phyloP scores from a whole-genome alignment of 2,329 filamentous ascomycete genomes.

The Colletotrichum destructivum region DNA sequence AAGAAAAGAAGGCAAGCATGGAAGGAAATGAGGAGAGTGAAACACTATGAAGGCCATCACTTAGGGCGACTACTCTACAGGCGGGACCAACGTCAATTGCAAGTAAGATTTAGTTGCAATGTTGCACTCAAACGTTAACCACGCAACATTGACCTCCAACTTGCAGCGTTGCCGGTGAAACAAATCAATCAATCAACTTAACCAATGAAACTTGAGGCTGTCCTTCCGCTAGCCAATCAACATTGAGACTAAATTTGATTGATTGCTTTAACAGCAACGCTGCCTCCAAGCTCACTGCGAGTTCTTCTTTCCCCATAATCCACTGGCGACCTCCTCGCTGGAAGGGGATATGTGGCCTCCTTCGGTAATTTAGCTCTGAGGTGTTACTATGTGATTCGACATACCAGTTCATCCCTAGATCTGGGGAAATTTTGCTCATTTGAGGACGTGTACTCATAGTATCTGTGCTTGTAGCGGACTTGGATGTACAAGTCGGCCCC shows the following conservation, averaged over 20 bases:
- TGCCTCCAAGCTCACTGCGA: not conserved
- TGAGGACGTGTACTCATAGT: slow-evolving; percentile 2
- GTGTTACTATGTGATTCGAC: not conserved
- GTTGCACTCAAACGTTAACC: too few relatives aligned
- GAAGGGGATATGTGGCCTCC: not conserved
- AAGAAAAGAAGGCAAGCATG: not conserved
- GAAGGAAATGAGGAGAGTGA: not conserved
- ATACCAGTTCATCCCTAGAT: not conserved
- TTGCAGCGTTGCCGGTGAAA: too few relatives aligned
- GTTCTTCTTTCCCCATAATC: not conserved
- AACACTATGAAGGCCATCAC: not conserved
- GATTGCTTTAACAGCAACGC: too few relatives aligned
- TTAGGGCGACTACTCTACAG: not conserved
- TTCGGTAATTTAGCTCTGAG: not conserved
- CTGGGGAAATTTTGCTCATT: slow-evolving; percentile 1
- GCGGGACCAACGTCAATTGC: not conserved
- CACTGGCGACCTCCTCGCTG: not conserved
- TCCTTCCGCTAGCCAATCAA: too few relatives aligned
- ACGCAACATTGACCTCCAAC: too few relatives aligned
- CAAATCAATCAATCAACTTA: too few relatives aligned
- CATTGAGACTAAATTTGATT: too few relatives aligned
- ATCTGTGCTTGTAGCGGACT: not conserved
- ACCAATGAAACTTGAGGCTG: too few relatives aligned
- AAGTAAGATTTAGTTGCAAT: too few relatives aligned
- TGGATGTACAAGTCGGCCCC: slow-evolving; percentile 1